Evolutionary conservation across 2,329 filamentous ascomycete species (phyloP).

Genomic region (Ophiostoma novo-ulmi): DNA sequence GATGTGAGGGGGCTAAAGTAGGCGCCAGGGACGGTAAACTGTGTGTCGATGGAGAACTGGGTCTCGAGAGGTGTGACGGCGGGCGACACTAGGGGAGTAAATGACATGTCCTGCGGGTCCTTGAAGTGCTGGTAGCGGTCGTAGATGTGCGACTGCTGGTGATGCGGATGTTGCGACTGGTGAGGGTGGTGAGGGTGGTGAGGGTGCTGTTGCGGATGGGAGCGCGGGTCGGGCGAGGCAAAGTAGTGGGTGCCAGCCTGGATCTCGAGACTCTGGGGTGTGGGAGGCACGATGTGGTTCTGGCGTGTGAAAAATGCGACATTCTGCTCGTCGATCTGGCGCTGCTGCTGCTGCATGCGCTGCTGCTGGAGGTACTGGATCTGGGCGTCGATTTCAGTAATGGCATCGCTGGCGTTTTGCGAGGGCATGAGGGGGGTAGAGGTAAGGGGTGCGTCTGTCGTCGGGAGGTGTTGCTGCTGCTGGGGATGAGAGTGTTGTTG

Average conservation of each 20-base stretch:
- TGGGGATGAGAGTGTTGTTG: slow-evolving; percentile 30
- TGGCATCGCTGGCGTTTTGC: slow-evolving; percentile 43
- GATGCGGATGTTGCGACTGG: slow-evolving; percentile 48
- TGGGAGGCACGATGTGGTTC: slow-evolving; percentile 65
- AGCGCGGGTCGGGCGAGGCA: slow-evolving; percentile 48
- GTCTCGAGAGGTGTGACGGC: slow-evolving; percentile 74
- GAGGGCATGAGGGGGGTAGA: slow-evolving; percentile 40
- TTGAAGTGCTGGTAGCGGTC: slow-evolving; percentile 63
- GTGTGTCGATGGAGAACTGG: slow-evolving; percentile 57
- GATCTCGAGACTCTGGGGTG: slow-evolving; percentile 75
- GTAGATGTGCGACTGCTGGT: slow-evolving; percentile 51
- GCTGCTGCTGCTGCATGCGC: slow-evolving; percentile 56
- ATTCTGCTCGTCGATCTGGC: slow-evolving; percentile 54
- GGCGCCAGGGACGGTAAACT: slow-evolving; percentile 60
- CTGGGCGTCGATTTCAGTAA: slow-evolving; percentile 59
- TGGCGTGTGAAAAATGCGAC: slow-evolving; percentile 50
- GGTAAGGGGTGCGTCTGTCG: slow-evolving; percentile 33
- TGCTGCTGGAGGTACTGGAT: slow-evolving; percentile 62
- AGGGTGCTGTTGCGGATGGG: slow-evolving; percentile 48
- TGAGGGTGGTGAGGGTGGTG: slow-evolving; percentile 42
- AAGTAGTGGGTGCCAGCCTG: slow-evolving; percentile 59
- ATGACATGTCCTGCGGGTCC: slow-evolving; percentile 70
- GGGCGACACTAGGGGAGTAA: slow-evolving; percentile 78
- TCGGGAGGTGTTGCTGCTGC: slow-evolving; percentile 29
- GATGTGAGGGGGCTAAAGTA: slow-evolving; percentile 83